A percentile compares a stretch with the other conserved stretches of the same genome.
Conservation (phyloP, 1,139 yeast species). For the Protomyces inundatus region DNA sequence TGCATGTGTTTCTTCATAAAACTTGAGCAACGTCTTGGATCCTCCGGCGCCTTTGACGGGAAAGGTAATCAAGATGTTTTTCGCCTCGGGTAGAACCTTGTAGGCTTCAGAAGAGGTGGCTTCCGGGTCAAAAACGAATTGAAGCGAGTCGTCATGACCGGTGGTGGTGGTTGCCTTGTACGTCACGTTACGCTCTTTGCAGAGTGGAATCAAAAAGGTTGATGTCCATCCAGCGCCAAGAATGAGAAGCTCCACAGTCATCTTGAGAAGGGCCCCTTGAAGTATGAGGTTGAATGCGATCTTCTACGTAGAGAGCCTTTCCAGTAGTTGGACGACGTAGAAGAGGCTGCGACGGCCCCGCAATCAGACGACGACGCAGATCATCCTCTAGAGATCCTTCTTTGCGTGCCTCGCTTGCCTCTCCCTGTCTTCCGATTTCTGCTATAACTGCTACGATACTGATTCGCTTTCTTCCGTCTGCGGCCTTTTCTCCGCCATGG, state of each 20-base stretch:
- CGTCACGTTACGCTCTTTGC: neutral
- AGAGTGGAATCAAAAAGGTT: slow-evolving; percentile 14
- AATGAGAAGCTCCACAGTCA: slow-evolving; percentile 10
- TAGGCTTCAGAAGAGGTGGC: neutral
- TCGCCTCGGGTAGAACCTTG: slow-evolving; percentile 8
- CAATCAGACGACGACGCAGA: too few relatives aligned
- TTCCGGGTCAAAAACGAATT: slow-evolving; percentile 2
- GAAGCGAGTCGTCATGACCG: slow-evolving; percentile 14
- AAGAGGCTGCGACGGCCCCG: too few relatives aligned
- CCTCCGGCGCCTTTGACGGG: slow-evolving; percentile 4
- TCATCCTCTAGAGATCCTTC: too few relatives aligned
- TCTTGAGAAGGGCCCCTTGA: neutral
- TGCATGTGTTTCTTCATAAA: slow-evolving; percentile 5
- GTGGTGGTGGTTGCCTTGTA: slow-evolving; percentile 17
- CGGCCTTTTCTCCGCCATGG: too few relatives aligned
- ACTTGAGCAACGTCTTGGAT: neutral
- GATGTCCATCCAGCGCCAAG: slow-evolving; percentile 26
- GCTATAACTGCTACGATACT: too few relatives aligned
- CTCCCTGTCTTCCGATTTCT: too few relatives aligned
- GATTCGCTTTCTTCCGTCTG: too few relatives aligned
- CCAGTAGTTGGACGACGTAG: too few relatives aligned
- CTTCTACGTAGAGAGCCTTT: too few relatives aligned
- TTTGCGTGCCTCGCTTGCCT: too few relatives aligned
- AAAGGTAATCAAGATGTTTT: slow-evolving; percentile 10
- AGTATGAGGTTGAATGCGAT: too few relatives aligned